Conservation (phyloP, 192 early-diverging fungal species). For the Rhizoclosmatium sp. region DNA sequence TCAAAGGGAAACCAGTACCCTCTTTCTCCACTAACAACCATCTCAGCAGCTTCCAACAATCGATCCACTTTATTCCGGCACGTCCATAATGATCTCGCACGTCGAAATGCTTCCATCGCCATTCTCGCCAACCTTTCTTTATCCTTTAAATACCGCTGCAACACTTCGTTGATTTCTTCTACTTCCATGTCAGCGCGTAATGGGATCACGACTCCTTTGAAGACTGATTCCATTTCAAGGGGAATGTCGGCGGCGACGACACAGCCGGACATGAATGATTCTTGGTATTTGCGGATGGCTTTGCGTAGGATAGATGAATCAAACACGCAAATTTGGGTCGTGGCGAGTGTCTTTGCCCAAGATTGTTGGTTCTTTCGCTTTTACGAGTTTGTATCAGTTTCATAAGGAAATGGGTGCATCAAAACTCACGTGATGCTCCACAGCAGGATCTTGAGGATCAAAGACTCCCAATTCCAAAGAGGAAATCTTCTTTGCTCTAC, state of each 20-base stretch:
- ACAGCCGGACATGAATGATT: constrained; percentile 30
- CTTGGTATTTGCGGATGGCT: constrained; percentile 26
- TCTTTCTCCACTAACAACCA: constrained; percentile 16
- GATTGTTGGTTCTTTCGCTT: constrained; percentile 16
- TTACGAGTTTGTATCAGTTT: background rate
- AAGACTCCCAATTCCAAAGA: background rate
- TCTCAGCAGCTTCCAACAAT: constrained; percentile 25
- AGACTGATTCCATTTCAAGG: constrained; percentile 28
- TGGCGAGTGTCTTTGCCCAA: constrained; percentile 21
- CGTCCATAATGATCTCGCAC: constrained; percentile 22
- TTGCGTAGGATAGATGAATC: constrained; percentile 26
- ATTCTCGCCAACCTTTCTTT: constrained; percentile 24
- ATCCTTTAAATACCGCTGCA: constrained; percentile 27
- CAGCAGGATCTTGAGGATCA: constrained; percentile 22
- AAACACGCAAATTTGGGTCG: constrained; percentile 34
- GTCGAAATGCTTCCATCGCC: constrained; percentile 26
- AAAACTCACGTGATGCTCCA: constrained; percentile 26
- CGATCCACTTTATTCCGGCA: constrained; percentile 36
- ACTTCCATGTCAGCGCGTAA: constrained; percentile 8
- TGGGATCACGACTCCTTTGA: constrained; percentile 23
- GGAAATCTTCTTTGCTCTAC: background rate
- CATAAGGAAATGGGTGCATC: background rate
- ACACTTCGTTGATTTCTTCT: constrained; percentile 8
- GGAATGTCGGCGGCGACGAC: constrained; percentile 30
- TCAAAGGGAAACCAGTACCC: constrained; percentile 36